Base-by-base conservation (phyloP, 2,329 filamentous ascomycete genomes). In the Fusarium fujikuroi region DNA sequence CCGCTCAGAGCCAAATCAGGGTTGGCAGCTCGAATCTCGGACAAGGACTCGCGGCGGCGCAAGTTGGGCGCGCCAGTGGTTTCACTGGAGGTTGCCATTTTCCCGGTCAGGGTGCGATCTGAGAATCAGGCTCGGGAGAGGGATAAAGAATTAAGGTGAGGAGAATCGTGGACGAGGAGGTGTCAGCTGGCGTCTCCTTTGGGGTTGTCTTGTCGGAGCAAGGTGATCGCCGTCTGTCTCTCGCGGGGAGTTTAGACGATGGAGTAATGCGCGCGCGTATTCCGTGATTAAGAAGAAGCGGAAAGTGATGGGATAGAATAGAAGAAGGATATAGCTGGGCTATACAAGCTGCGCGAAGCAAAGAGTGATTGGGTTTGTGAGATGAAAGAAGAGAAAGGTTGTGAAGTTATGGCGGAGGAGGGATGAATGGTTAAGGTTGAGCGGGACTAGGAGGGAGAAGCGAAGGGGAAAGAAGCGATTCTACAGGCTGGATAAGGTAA, bases 1-100 rank as follows among this genome's bases (percentile, higher is more conserved):
- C 90, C 90, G 70, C 85, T 91, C 57, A 92, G 83, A 36, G 84
- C 83, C 49, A 92, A 80, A 67, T 89, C 86, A 14, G 89, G 89
- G 73, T 89, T 87, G 62, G 85, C 85, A 63, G 85, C 84, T 75
- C 86, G 85, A 70, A 90, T 86, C 59, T 91, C 88, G 32, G 85
- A 83, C 60, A 91, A 80, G 40, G 88, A 89, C 75, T 89, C 85
- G 63, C 83, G 83, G 53, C 81, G 83, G 66, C 84, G 84, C 80
- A 84, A 85, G 57, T 78, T 59, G 63, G 74, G 63, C 50, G 67
- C 63, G 49, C 47, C 57, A 49, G 57, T 34, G 53, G 40, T 56
- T 60, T 57, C 59, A 63, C 46, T 70, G 39, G 69, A 46, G 60
- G 66, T 57, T 52, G 70, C 53, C 72, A 74, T 74, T 66, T 69